Conservation (phyloP, 495 filamentous ascomycete genomes). For the Xylona heveae region DNA sequence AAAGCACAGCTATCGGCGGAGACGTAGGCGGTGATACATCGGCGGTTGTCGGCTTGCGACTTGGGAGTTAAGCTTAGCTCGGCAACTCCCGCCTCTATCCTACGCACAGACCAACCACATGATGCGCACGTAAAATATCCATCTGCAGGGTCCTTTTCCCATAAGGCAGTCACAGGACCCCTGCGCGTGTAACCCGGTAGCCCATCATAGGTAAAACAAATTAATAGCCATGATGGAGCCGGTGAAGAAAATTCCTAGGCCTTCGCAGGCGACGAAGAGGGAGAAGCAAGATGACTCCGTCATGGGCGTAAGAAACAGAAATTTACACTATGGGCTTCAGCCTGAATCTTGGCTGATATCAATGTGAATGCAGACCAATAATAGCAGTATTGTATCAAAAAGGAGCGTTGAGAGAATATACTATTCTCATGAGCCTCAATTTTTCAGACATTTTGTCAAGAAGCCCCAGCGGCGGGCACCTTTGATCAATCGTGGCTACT, state of each 20-base stretch:
- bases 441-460: constrained; percentile 70
- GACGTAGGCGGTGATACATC: too few relatives aligned
- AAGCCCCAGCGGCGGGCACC: constrained; percentile 64
- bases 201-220: too few relatives aligned
- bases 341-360: neutral
- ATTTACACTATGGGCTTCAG: neutral
- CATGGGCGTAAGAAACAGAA: constrained; percentile 35
- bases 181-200: too few relatives aligned
- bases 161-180: too few relatives aligned
- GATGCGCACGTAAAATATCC: too few relatives aligned
- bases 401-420: constrained; percentile 74
- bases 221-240: neutral
- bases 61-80: too few relatives aligned
- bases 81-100: too few relatives aligned
- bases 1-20: too few relatives aligned
- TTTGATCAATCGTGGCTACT: constrained; percentile 74
- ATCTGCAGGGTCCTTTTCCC: too few relatives aligned
- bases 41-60: too few relatives aligned
- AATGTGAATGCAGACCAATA: constrained; percentile 49
- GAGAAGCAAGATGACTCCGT: constrained; percentile 38
- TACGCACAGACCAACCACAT: too few relatives aligned
- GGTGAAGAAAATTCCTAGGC: neutral
- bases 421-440: constrained; percentile 45
- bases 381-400: constrained; percentile 76
- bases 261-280: constrained; percentile 13